These are phyloP conservation scores for Monascus ruber DNA, from an alignment of 2,329 filamentous ascomycete species.

Conservation along the genomic window DNA sequence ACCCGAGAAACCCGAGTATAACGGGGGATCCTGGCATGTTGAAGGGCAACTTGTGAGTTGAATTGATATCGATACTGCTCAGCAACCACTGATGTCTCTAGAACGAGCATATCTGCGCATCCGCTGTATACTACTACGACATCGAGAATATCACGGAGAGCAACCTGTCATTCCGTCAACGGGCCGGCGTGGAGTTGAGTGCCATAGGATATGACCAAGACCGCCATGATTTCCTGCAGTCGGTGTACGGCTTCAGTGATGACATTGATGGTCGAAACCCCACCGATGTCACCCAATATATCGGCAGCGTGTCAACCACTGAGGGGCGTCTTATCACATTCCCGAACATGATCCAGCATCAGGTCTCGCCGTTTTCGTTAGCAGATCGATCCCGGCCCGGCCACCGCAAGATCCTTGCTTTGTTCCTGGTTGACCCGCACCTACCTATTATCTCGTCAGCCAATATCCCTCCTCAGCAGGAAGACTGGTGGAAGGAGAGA, in stretches of 20 bases:
- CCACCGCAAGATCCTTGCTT: slow-evolving; percentile 45
- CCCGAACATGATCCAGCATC: slow-evolving; percentile 36
- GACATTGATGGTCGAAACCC: slow-evolving; percentile 4
- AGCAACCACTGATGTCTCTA: slow-evolving; percentile 2
- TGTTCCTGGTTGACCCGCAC: slow-evolving; percentile 50
- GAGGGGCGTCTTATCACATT: slow-evolving; percentile 6
- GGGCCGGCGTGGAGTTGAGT: slow-evolving; percentile 17
- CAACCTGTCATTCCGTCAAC: slow-evolving; percentile 40
- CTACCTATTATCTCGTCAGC: slow-evolving; percentile 40
- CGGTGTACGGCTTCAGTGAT: slow-evolving; percentile 9
- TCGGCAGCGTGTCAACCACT: slow-evolving; percentile 5
- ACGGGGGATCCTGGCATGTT: slow-evolving; percentile 31
- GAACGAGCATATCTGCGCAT: slow-evolving; percentile 54
- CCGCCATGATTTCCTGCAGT: no score
- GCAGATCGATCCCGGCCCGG: slow-evolving; percentile 41
- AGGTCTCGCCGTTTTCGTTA: slow-evolving; percentile 40
- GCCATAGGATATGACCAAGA: no score
- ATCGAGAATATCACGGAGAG: slow-evolving; percentile 49
- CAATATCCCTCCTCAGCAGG: slow-evolving; percentile 42
- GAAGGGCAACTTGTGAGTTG: slow-evolving; percentile 27
- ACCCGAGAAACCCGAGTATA: slow-evolving; percentile 46
- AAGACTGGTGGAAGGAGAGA: slow-evolving; percentile 32
- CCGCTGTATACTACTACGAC: slow-evolving; percentile 55
- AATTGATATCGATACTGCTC: no score
- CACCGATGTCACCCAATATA: slow-evolving; percentile 7